Conservation (phyloP, 1,284 basidiomycete species). For the Leccinum cinnamomeum region DNA sequence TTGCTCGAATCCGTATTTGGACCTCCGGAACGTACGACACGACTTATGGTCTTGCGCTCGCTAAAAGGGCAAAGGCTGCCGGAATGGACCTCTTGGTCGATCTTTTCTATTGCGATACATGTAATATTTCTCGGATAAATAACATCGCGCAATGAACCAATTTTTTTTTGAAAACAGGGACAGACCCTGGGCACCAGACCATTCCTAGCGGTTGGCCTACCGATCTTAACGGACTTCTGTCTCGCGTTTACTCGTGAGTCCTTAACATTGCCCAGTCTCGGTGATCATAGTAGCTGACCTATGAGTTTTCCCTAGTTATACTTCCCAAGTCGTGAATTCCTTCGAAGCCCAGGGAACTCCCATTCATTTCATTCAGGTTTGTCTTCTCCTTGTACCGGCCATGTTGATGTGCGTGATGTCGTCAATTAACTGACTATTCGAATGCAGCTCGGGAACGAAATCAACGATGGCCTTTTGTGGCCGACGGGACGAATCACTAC, state of each 20-base stretch:
- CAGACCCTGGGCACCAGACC: constrained; percentile 13
- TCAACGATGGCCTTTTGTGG: constrained; percentile 19
- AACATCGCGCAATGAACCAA: not conserved
- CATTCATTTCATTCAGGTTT: constrained; percentile 19
- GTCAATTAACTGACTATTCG: not conserved
- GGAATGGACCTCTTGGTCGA: constrained; percentile 19
- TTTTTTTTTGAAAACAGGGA: constrained; percentile 2
- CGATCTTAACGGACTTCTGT: constrained; percentile 7
- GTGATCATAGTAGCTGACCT: not conserved
- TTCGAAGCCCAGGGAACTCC: constrained; percentile 18
- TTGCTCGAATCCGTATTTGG: constrained; percentile 20
- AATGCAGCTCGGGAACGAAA: constrained; percentile 21
- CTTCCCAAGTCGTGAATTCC: constrained; percentile 9
- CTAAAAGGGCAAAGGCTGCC: constrained; percentile 10
- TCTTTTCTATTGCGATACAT: constrained; percentile 19
- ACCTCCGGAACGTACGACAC: constrained; percentile 15
- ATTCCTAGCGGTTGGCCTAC: constrained; percentile 21
- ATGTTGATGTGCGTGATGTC: not conserved
- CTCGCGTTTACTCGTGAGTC: constrained; percentile 15
- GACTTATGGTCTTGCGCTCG: constrained; percentile 17
- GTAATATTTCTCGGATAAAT: constrained; percentile 1
- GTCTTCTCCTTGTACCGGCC: not conserved
- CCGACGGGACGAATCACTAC: constrained; percentile 11
- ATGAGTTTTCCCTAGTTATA: constrained; percentile 9
- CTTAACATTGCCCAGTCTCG: not conserved